Conservation (phyloP, 805 yeast species). For the Yarrowia bubula region DNA sequence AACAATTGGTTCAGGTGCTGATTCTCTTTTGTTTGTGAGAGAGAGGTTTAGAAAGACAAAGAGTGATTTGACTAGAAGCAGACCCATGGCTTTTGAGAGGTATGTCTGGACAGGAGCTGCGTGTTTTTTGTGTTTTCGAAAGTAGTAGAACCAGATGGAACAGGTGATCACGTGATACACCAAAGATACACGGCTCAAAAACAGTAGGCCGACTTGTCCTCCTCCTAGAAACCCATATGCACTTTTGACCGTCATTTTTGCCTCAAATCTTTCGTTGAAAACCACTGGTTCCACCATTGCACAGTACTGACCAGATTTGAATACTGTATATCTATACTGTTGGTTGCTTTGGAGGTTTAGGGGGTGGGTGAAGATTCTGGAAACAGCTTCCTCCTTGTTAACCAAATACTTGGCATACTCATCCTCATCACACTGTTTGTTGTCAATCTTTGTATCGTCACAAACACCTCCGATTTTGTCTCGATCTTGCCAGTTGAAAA, state of each 20-base stretch:
- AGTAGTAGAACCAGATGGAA: conserved; percentile 1
- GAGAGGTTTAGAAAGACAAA: neutral
- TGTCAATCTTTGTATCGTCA: neutral
- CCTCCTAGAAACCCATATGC: neutral
- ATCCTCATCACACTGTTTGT: neutral
- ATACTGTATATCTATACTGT: neutral
- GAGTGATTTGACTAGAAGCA: neutral
- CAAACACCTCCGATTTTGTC: neutral
- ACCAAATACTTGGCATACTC: neutral
- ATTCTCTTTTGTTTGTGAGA: neutral
- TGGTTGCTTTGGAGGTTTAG: neutral
- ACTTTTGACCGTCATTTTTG: neutral
- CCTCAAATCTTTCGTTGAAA: neutral
- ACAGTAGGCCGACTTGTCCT: neutral
- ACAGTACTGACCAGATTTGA: neutral
- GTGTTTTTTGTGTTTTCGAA: neutral
- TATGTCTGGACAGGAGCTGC: neutral
- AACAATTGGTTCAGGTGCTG: neutral
- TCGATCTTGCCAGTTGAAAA: neutral
- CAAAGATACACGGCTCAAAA: neutral
- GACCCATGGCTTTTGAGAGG: conserved; percentile 1
- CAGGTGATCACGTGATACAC: neutral
- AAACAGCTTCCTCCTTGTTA: neutral
- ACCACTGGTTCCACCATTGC: neutral
- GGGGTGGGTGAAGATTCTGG: neutral